phyloP scores from a whole-genome alignment of 1,139 yeast genomes.

The Suhomyces choctaworum region DNA sequence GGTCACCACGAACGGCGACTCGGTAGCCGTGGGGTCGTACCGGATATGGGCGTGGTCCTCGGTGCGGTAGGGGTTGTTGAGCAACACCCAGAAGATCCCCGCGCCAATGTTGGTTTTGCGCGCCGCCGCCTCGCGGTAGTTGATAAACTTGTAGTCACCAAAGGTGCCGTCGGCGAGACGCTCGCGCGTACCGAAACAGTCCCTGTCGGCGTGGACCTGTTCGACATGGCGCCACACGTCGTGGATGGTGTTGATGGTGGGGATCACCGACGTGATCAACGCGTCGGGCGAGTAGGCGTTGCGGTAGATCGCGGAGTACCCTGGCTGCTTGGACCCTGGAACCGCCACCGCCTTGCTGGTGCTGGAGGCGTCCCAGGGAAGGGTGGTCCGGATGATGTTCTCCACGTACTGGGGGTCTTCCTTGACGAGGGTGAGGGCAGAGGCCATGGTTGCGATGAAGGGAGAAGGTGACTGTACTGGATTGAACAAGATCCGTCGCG shows the following conservation, averaged over 20 bases:
- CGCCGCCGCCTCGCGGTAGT: conserved; percentile 41
- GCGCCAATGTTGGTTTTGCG: conserved; percentile 58
- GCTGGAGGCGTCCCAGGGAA: conserved; percentile 17
- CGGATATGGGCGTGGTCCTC: conserved; percentile 30
- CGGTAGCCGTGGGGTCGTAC: conserved; percentile 24
- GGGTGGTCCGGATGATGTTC: conserved; percentile 11
- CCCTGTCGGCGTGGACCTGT: conserved; percentile 33
- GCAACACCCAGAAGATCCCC: conserved; percentile 59
- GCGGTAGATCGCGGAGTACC: conserved; percentile 57
- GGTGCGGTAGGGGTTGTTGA: conserved; percentile 41
- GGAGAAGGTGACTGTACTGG: background rate
- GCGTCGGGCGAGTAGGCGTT: conserved; percentile 39
- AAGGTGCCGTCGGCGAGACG: conserved; percentile 41
- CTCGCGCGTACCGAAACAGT: conserved; percentile 55
- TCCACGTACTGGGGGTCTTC: conserved; percentile 10
- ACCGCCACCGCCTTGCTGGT: conserved; percentile 33
- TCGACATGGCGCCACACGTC: conserved; percentile 48
- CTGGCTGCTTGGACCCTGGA: conserved; percentile 47
- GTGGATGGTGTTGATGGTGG: conserved; percentile 50
- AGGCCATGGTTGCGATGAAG: conserved; percentile 1
- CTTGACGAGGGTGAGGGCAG: conserved; percentile 3
- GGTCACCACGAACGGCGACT: conserved; percentile 48
- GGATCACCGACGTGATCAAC: conserved; percentile 48
- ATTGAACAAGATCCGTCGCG: background rate
- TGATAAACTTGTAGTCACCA: conserved; percentile 49